phyloP scores from a whole-genome alignment of 2,329 filamentous ascomycete genomes.

The Ophiostoma fasciatum region DNA sequence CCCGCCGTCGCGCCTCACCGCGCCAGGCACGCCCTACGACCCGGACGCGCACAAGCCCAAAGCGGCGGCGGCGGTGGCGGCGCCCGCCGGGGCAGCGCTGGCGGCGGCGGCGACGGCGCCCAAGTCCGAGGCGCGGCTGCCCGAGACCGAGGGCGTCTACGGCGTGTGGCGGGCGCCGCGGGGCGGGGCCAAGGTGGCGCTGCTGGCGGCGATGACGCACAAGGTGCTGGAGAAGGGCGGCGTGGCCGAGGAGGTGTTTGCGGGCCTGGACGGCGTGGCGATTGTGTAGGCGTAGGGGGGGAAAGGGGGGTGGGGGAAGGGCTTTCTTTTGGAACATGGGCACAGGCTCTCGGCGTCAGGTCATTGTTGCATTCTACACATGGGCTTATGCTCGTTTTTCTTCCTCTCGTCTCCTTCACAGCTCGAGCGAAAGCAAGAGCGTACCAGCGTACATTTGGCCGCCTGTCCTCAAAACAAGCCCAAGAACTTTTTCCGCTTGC shows the following conservation, averaged over 20 bases:
- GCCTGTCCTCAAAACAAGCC: constrained; percentile 66
- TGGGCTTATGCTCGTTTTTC: constrained; percentile 4
- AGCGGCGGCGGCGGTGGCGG: constrained; percentile 24
- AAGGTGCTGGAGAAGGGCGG: constrained; percentile 63
- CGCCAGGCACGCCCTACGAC: constrained; percentile 52
- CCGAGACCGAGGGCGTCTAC: constrained; percentile 42
- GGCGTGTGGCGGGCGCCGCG: constrained; percentile 78
- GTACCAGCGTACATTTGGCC: background rate
- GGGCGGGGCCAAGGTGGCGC: constrained; percentile 63
- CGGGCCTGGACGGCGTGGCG: constrained; percentile 64
- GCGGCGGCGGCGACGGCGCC: constrained; percentile 26
- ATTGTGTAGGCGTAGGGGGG: no score
- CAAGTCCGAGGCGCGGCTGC: constrained; percentile 18
- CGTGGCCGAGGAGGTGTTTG: constrained; percentile 74
- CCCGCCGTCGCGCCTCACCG: constrained; percentile 57
- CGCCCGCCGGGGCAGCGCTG: constrained; percentile 14
- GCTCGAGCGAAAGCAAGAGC: background rate
- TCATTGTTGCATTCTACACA: constrained; percentile 2
- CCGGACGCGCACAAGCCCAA: constrained; percentile 37
- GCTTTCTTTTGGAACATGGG: background rate
- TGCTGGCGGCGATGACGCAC: constrained; percentile 62
- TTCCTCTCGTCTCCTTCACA: no score
- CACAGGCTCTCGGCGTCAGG: no score
- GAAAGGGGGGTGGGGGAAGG: background rate
- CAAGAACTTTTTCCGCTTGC: constrained; percentile 59